phyloP scores from a whole-genome alignment of 2,329 filamentous ascomycete species.

The Cercospora sp. region DNA sequence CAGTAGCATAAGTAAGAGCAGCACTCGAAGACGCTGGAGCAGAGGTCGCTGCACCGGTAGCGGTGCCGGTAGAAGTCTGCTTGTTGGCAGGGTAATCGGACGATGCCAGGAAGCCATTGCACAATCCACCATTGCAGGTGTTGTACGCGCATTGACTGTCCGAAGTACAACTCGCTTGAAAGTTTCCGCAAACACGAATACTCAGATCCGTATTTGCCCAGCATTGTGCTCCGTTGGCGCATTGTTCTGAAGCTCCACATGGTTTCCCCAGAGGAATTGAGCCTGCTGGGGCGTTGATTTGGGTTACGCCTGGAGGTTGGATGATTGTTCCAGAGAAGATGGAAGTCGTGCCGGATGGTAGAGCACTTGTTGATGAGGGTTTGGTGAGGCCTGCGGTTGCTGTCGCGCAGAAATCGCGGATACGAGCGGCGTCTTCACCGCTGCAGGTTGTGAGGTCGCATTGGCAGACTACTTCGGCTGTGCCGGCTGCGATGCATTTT shows the following conservation, averaged over 20 bases:
- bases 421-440: constrained; percentile 24
- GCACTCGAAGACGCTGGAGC: background rate
- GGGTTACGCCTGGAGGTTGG: constrained; percentile 14
- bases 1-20: background rate
- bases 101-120: constrained; percentile 19
- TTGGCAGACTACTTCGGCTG: constrained; percentile 18
- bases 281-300: constrained; percentile 24
- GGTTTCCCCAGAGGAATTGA: constrained; percentile 24
- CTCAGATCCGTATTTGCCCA: constrained; percentile 19
- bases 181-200: constrained; percentile 28
- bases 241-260: constrained; percentile 24
- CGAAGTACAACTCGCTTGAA: constrained; percentile 27
- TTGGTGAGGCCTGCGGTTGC: constrained; percentile 12
- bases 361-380: background rate
- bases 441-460: constrained; percentile 22
- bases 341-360: background rate
- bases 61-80: background rate
- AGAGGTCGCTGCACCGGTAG: background rate
- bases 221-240: constrained; percentile 25
- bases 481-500: constrained; percentile 17
- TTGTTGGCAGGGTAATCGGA: background rate
- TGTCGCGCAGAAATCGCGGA: constrained; percentile 22
- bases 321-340: constrained; percentile 17
- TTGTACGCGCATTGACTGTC: constrained; percentile 31
- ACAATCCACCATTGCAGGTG: constrained; percentile 29